Evolutionary conservation across 1,284 basidiomycete genomes (phyloP).

Genomic region (Pseudozyma tsukubaensis): DNA sequence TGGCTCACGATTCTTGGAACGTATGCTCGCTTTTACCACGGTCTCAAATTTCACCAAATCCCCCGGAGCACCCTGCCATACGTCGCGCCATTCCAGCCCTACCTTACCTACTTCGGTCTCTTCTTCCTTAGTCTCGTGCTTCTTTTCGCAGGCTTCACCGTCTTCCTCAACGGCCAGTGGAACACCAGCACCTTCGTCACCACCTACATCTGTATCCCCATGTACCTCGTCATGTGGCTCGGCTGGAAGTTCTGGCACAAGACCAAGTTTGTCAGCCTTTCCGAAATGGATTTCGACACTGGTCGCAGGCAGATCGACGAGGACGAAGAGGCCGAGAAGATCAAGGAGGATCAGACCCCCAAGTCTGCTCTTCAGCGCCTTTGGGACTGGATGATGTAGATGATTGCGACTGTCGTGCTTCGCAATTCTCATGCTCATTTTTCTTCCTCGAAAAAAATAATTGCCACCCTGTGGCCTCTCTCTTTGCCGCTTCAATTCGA

Average conservation of each 20-base stretch:
- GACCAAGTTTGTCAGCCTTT: slow-evolving; percentile 66
- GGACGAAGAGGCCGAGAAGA: slow-evolving; percentile 33
- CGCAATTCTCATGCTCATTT: neutral
- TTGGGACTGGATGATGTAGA: slow-evolving; percentile 48
- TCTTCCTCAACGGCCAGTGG: slow-evolving; percentile 62
- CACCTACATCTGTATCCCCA: slow-evolving; percentile 79
- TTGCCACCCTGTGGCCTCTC: neutral
- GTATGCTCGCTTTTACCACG: slow-evolving; percentile 80
- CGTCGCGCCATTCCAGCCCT: slow-evolving; percentile 71
- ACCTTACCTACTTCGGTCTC: slow-evolving; percentile 54
- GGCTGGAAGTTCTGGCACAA: slow-evolving; percentile 73
- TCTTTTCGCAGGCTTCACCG: slow-evolving; percentile 69
- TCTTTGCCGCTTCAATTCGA: neutral
- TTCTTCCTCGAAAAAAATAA: too few relatives aligned
- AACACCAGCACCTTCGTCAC: slow-evolving; percentile 78
- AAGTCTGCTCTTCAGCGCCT: slow-evolving; percentile 22
- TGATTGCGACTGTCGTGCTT: too few relatives aligned
- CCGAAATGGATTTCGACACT: slow-evolving; percentile 73
- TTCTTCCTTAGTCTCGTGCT: slow-evolving; percentile 50
- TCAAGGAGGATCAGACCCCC: slow-evolving; percentile 26
- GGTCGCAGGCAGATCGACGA: slow-evolving; percentile 68
- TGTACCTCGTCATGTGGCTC: slow-evolving; percentile 82
- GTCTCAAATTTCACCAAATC: slow-evolving; percentile 74
- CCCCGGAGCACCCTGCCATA: slow-evolving; percentile 72
- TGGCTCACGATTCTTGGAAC: slow-evolving; percentile 85